Base-by-base conservation (phyloP, 2,329 filamentous ascomycete species). In the Cercospora janseana region DNA sequence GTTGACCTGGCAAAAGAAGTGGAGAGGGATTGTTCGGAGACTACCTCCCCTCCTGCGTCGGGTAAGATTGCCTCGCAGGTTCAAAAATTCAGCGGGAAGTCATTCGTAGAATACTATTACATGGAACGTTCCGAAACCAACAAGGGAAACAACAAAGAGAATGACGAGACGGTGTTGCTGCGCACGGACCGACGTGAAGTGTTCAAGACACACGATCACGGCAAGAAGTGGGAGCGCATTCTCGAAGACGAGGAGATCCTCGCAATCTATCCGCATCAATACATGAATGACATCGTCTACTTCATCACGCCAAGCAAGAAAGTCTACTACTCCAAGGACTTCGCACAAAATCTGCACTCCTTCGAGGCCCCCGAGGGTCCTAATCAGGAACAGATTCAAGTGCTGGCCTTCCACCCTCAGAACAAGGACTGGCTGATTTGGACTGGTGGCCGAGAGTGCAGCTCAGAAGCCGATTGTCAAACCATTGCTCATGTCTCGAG, bases 361-460 rank as follows among this genome's bases (percentile, higher is more conserved):
- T 95, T 96, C 69, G 70, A 87, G 51, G 82, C 85, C 2, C 87
- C 85, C 1, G 75, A 80, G 32, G 78, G 79, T 57, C 76, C 78
- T n/a, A 78, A 77, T 69, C 69, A 62, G 13, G 64, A 73, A 5
- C 64, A 64, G 4, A 60, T 75, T 4, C 78, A 81, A 13, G 77
- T 90, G 32, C 69, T 88, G 60, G 76, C 78, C 27, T 98, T 98
- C 72, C 93, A 98, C 63, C 87, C 90, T 1, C 82, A 86, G 59
- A 81, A 86, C 62, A 86, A 85, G 66, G 87, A 95, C 63, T 96
- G 90, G 89, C 76, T 97, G 34, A 87, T 98, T 54, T 97, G 91
- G 90, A 82, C 86, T 41, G 92, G 91, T 29, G 73, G 73, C 7
- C 73, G 82, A 57, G 80, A 85, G 55, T 94, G 88, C 65, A 69